Evolutionary conservation across 169 alveolate species (phyloP).

Genomic region (Eimeria falciformis): DNA sequence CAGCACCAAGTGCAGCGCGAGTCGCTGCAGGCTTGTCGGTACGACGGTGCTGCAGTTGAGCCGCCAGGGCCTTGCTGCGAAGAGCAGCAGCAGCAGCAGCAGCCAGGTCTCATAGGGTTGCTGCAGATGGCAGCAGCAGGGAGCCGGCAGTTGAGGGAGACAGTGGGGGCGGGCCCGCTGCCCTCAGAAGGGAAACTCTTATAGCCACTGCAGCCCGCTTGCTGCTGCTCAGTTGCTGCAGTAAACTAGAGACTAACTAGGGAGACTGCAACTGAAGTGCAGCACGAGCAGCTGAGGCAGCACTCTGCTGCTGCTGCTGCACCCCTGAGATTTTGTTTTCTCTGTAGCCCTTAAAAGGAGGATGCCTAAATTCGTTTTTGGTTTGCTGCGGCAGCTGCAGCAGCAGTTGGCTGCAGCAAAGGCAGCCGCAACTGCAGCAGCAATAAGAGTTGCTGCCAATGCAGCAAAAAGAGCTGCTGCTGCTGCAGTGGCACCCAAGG

Average conservation of each 20-base stretch:
- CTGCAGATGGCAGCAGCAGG: conserved; percentile 18
- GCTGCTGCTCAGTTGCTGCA: neutral
- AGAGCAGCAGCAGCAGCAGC: conserved; percentile 21
- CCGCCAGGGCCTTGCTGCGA: neutral
- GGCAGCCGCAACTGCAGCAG: neutral
- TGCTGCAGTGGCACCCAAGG: neutral
- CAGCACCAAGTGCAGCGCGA: conserved; percentile 41
- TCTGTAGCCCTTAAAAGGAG: neutral
- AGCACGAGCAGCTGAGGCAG: conserved; percentile 22
- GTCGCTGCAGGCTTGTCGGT: neutral
- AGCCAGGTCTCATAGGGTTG: neutral
- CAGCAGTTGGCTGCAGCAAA: neutral
- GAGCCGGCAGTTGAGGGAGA: too few species aligned
- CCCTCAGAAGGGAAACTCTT: too few species aligned
- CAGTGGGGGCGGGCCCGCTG: too few species aligned
- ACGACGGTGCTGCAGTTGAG: neutral
- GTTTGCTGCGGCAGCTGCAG: neutral
- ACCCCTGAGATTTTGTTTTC: neutral
- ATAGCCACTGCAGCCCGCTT: conserved; percentile 2
- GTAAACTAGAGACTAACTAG: too few species aligned
- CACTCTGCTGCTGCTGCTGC: conserved; percentile 22
- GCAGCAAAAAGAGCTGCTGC: conserved; percentile 10
- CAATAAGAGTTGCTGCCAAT: neutral
- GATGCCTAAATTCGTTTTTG: neutral
- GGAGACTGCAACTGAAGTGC: conserved; percentile 41